phyloP scores from a whole-genome alignment of 192 early-diverging fungal species.

The Gigaspora rosea region DNA sequence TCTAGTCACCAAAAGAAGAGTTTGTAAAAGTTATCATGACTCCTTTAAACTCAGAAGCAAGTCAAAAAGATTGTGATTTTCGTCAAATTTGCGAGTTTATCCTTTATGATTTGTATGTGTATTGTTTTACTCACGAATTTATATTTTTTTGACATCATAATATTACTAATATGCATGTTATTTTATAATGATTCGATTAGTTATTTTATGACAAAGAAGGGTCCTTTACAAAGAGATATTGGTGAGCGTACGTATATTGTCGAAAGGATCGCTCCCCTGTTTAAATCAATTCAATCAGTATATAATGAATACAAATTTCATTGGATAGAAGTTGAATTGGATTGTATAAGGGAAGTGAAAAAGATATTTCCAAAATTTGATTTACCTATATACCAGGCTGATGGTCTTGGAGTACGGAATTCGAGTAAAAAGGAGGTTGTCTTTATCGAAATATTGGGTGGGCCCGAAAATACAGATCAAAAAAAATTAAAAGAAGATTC shows the following conservation, averaged over 20 bases:
- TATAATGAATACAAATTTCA: conserved; percentile 30
- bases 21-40: conserved; percentile 6
- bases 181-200: conserved; percentile 18
- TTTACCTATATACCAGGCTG: conserved; percentile 25
- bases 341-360: conserved; percentile 17
- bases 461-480: conserved; percentile 14
- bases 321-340: conserved; percentile 23
- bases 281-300: conserved; percentile 30
- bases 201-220: conserved; percentile 14
- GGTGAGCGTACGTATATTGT: conserved; percentile 20
- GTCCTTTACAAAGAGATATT: conserved; percentile 19
- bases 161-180: conserved; percentile 25
- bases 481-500: conserved; percentile 21
- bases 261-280: conserved; percentile 18
- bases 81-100: conserved; percentile 18
- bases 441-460: conserved; percentile 21
- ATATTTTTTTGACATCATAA: not conserved
- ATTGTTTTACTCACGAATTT: not conserved
- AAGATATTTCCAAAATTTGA: conserved; percentile 16
- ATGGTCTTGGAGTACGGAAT: conserved; percentile 26
- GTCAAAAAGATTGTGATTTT: conserved; percentile 21
- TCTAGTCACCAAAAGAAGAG: conserved; percentile 17
- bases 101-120: conserved; percentile 22
- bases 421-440: conserved; percentile 23
- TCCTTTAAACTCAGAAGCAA: conserved; percentile 23